A percentile compares a stretch with the other conserved stretches of the same genome.
Conservation (phyloP, 2,329 filamentous ascomycete species). For the Lachnellula hyalina region DNA sequence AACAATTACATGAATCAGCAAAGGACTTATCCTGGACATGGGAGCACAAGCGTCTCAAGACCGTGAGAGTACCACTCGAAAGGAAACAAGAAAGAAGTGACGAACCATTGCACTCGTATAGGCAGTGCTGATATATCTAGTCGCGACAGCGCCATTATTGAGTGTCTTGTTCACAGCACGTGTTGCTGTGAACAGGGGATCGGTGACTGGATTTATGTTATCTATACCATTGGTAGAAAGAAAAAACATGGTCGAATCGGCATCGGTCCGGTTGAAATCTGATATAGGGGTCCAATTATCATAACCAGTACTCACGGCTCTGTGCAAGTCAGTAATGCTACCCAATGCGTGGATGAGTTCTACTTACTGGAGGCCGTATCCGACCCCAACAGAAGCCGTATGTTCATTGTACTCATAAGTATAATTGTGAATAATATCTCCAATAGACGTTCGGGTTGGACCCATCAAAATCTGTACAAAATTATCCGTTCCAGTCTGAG, state of each 20-base stretch:
- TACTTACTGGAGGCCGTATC: conserved; percentile 4
- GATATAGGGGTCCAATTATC: conserved; percentile 25
- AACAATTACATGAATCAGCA: no score
- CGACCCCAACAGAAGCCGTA: neutral
- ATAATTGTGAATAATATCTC: neutral
- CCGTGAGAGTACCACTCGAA: no score
- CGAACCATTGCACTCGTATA: no score
- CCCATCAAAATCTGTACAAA: neutral
- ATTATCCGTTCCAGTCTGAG: neutral
- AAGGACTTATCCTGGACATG: no score
- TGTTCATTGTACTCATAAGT: conserved; percentile 1
- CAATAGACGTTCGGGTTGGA: neutral
- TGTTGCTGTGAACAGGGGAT: conserved; percentile 20
- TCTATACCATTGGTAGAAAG: conserved; percentile 26
- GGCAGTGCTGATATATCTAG: no score
- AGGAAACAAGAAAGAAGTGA: no score
- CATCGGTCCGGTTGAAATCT: conserved; percentile 27
- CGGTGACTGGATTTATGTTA: conserved; percentile 25
- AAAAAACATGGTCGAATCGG: conserved; percentile 32
- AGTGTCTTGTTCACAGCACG: neutral
- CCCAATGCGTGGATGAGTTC: neutral
- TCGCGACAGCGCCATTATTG: no score
- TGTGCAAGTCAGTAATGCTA: neutral
- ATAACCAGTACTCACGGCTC: neutral
- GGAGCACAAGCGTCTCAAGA: no score